Conservation (phyloP, 2,329 filamentous ascomycete genomes). For the Penicillium sclerotiorum region DNA sequence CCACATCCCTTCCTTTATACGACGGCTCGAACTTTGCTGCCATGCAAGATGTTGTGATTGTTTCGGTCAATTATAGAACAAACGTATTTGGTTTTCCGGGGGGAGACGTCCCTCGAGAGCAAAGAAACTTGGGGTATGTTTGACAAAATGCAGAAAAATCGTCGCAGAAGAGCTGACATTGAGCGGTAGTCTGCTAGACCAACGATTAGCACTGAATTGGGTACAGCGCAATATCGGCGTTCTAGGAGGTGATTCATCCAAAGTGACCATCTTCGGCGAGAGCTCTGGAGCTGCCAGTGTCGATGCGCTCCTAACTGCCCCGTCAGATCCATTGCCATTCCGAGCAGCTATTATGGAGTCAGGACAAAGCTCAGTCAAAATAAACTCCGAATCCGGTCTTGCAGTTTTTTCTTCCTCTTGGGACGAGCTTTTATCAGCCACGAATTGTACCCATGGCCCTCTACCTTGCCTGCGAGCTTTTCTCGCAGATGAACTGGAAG, state of each 20-base stretch:
- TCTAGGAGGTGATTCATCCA: slow-evolving; percentile 33
- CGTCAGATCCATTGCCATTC: slow-evolving; percentile 26
- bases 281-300: slow-evolving; percentile 25
- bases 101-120: slow-evolving; percentile 36
- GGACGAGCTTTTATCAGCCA: slow-evolving; percentile 8
- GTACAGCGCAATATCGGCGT: slow-evolving; percentile 31
- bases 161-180: not conserved
- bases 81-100: slow-evolving; percentile 48
- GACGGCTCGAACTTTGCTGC: slow-evolving; percentile 33
- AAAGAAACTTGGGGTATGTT: slow-evolving; percentile 23
- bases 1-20: slow-evolving; percentile 21
- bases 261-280: slow-evolving; percentile 32
- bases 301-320: slow-evolving; percentile 23
- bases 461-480: slow-evolving; percentile 23
- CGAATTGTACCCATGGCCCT: slow-evolving; percentile 12
- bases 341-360: slow-evolving; percentile 33
- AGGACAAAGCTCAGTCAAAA: slow-evolving; percentile 6
- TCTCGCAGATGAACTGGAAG: slow-evolving; percentile 19
- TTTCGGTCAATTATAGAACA: slow-evolving; percentile 35
- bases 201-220: slow-evolving; percentile 26
- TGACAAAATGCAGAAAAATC: not conserved
- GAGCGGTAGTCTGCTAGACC: slow-evolving; percentile 15
- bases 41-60: slow-evolving; percentile 34
- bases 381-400: not conserved
- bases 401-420: slow-evolving; percentile 7